Evolutionary conservation across 2,329 filamentous ascomycete genomes (phyloP), one percentile per base, ranked within the genome.

Genomic region (Phymatotrichopsis omnivora): DNA sequence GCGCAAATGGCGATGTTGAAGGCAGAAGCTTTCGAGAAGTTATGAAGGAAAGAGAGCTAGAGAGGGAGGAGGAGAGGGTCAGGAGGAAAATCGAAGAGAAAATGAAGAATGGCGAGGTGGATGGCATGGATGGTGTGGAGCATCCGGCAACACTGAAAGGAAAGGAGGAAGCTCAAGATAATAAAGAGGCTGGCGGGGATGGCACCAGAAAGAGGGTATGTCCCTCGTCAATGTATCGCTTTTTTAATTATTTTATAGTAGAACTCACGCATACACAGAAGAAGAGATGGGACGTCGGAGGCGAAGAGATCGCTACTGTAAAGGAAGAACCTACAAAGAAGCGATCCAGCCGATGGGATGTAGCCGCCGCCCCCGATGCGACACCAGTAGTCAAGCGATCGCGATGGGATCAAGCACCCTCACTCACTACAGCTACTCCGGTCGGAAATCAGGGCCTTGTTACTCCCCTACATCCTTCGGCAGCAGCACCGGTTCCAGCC

Each of bases 21-120:
- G 85, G 84, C 14, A 72, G 82, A 51, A 89, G 78, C 49, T 98
- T 96, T 62, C 78, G 83, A 57, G 85, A 93, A 54, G 73, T 93
- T 41, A 96, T 98, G 89, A 81, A 85, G 56, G 72, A 80, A 56
- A 82, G 86, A 42, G 89, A 98, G 57, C 65, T 96, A 7, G 89
- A 98, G 65, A 78, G 85, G 55, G 91, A 98, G 67, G 91, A 98
- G 66, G 84, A 89, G 59, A 77, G 89, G 53, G 82, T 98, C 27
- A 74, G 74, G 57, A 80, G 75, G 58, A 72, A 84, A 41, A 91
- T 98, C 53, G 76, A 82, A 56, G 81, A 91, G 38, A 82, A 82
- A 64, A 69, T 63, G 24, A 68, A 81, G 55, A 74, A 77, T 58
- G 76, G 70, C 32, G 67, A 67, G 31, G 35, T 31, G 45, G 68